Percentiles rank a stretch among this genome's conserved stretches.
phyloP scores from a whole-genome alignment of 2,329 filamentous ascomycete genomes.

The Ophiostoma australiae region DNA sequence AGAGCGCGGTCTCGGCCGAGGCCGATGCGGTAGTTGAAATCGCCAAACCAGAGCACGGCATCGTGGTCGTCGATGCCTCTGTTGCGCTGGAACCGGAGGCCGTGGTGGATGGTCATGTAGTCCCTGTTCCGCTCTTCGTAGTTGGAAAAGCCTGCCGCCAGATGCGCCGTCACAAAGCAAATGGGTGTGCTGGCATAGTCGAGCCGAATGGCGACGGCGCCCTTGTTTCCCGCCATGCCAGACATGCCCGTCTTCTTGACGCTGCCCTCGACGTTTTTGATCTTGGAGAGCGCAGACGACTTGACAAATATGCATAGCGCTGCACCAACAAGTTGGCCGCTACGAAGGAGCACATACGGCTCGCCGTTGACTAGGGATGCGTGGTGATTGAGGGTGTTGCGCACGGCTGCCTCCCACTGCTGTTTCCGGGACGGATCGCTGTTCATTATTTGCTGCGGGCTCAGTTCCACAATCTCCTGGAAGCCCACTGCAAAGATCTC shows the following conservation, averaged over 20 bases:
- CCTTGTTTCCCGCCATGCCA: slow-evolving; percentile 96
- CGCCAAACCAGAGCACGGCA: slow-evolving; percentile 87
- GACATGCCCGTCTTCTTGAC: slow-evolving; percentile 94
- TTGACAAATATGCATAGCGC: slow-evolving; percentile 89
- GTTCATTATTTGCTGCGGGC: slow-evolving; percentile 98
- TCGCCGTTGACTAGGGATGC: slow-evolving; percentile 61
- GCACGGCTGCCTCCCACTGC: slow-evolving; percentile 80
- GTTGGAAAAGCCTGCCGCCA: slow-evolving; percentile 93
- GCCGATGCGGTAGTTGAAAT: slow-evolving; percentile 97
- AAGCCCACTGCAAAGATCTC: slow-evolving; percentile 89
- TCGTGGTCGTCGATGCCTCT: slow-evolving; percentile 85
- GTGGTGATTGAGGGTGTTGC: slow-evolving; percentile 67
- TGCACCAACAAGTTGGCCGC: slow-evolving; percentile 90
- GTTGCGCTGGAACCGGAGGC: slow-evolving; percentile 85
- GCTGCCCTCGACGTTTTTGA: slow-evolving; percentile 95
- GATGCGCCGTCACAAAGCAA: slow-evolving; percentile 92
- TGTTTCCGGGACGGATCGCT: slow-evolving; percentile 84
- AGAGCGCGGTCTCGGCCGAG: slow-evolving; percentile 73
- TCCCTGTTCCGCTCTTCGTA: slow-evolving; percentile 95
- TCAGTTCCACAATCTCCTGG: slow-evolving; percentile 97
- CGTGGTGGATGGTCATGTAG: slow-evolving; percentile 81
- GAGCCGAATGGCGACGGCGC: slow-evolving; percentile 91
- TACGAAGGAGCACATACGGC: slow-evolving; percentile 82
- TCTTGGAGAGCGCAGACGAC: slow-evolving; percentile 66
- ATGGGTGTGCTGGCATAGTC: slow-evolving; percentile 90